Evolutionary conservation across 2,329 filamentous ascomycete genomes (phyloP), one percentile per base, ranked within the genome.

Genomic region (Aspergillus pseudoglaucus): DNA sequence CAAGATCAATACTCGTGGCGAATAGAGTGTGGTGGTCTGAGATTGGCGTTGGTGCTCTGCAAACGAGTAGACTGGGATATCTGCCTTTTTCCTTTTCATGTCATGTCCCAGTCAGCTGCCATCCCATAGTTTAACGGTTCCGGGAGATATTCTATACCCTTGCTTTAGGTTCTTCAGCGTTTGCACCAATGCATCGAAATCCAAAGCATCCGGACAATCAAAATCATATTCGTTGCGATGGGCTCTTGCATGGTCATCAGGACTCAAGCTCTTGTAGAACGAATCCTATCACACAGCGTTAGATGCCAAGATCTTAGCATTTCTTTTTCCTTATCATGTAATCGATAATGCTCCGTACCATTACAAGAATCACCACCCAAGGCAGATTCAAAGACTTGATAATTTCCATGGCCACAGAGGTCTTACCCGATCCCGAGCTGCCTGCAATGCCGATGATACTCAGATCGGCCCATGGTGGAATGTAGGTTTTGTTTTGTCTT

Each of bases 301-400:
- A 59, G 55, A 56, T 18, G 37, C 37, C 46, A 42, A 38, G 25
- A 15, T 17, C 33, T 33, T n/a, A 22, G 6, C 22, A 23, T 18
- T 38, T 38, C 8, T 23, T 39, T 37, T 35, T 25, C 25, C 41
- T 38, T 41, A 37, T 37, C 48, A 17, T 58, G 48, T 59, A 35
- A 46, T 47, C 20, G 32, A 17, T 20, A 37, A 7, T 35, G 33
- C 14, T 35, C 33, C 37, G 74, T 78, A 91, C 89, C 85, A 98
- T 97, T 38, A 90, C 95, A 59, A 98, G 72, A 69, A 98, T 96
- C 44, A 96, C 90, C 52, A 98, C 93, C 91, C 93, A 98, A 48
- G 93, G 93, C 54, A 98, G 74, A 70, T 93, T 95, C 59, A 98
- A 75, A 61, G 87, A 85, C 60, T 81, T 85, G 55, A 97, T 88